A percentile compares a stretch with the other conserved stretches of the same genome.
Evolutionary conservation across 1,139 yeast species (phyloP).

Genomic region (Tardiomyces depauwii): DNA sequence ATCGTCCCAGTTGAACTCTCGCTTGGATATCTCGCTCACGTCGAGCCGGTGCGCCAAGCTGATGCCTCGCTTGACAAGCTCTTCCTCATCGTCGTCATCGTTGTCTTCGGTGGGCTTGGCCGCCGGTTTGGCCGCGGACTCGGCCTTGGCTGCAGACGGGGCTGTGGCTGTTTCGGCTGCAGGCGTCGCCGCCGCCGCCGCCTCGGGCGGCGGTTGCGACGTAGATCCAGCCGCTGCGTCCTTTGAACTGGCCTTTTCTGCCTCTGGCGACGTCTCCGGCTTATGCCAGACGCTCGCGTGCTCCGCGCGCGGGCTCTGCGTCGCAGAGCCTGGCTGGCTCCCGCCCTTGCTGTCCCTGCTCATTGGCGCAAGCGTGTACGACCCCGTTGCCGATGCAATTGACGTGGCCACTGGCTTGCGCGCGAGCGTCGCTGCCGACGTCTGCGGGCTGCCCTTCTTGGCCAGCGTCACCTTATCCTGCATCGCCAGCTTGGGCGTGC

Average conservation of each 20-base stretch:
- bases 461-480: conserved; percentile 5
- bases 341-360: conserved; percentile 12
- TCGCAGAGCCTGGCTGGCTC: not conserved
- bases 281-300: conserved; percentile 17
- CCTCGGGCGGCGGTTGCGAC: not conserved
- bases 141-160: not conserved
- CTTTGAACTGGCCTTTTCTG: not conserved
- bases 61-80: conserved; percentile 25
- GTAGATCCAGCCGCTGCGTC: not conserved
- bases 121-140: conserved; percentile 2
- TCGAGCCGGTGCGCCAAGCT: conserved; percentile 24
- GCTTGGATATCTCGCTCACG: conserved; percentile 12
- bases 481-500: conserved; percentile 2
- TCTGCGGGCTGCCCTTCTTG: conserved; percentile 1
- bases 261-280: conserved; percentile 6
- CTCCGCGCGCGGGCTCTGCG: conserved; percentile 16
- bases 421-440: conserved; percentile 10
- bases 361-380: conserved; percentile 25
- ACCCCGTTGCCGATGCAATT: conserved; percentile 24
- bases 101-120: not conserved
- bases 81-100: conserved; percentile 20
- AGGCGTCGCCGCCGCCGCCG: not conserved
- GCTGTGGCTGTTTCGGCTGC: not conserved
- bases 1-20: conserved; percentile 30
- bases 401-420: conserved; percentile 13